Evolutionary conservation across 352 stramenopile genomes (phyloP).

Genomic region (Phytophthora aleatoria): DNA sequence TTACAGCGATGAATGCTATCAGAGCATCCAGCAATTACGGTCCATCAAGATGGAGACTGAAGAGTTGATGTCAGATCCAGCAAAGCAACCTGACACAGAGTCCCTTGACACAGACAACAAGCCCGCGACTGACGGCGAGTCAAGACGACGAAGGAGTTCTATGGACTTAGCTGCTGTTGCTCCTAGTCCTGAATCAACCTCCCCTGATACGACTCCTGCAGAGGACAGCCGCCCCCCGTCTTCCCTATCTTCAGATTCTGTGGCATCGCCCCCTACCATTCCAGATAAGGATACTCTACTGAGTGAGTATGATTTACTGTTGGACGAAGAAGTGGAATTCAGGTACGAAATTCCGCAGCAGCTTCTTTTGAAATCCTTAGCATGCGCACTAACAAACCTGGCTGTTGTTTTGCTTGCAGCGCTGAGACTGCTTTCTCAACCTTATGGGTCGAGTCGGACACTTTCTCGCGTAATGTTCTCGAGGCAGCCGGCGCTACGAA

Average conservation of each 20-base stretch:
- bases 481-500: constrained; percentile 58
- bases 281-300: constrained; percentile 57
- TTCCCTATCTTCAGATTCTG: constrained; percentile 7
- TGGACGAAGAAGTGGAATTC: constrained; percentile 71
- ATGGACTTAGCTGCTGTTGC: constrained; percentile 34
- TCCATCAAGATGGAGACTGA: constrained; percentile 78
- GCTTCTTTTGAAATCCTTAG: neutral
- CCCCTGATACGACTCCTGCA: constrained; percentile 8
- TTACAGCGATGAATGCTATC: constrained; percentile 80
- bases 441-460: constrained; percentile 67
- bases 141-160: constrained; percentile 27
- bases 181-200: constrained; percentile 17
- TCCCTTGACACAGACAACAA: constrained; percentile 3
- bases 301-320: constrained; percentile 71
- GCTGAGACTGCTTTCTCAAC: constrained; percentile 63
- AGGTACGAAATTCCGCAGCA: constrained; percentile 47
- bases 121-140: constrained; percentile 3
- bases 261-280: constrained; percentile 26
- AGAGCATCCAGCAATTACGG: constrained; percentile 77
- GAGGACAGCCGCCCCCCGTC: constrained; percentile 15
- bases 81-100: constrained; percentile 3
- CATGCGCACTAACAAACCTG: constrained; percentile 5
- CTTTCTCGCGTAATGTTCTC: constrained; percentile 56
- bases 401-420: constrained; percentile 32
- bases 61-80: constrained; percentile 48